phyloP scores from a whole-genome alignment of 768 basidiomycete genomes.

The Trametes cubensis region DNA sequence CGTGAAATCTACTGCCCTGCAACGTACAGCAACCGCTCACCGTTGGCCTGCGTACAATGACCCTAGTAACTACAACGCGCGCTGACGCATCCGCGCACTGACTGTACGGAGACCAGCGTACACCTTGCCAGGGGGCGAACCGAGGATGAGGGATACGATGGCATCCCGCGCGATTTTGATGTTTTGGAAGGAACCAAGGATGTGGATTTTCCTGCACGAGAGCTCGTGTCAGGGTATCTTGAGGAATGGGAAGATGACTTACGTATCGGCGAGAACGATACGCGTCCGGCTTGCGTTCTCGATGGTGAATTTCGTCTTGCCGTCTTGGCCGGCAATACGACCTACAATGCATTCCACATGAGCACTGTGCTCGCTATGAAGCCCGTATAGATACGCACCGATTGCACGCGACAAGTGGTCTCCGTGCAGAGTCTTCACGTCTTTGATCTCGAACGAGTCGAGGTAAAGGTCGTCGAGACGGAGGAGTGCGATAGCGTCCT shows the following conservation, averaged over 20 bases:
- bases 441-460: constrained; percentile 98
- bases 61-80: constrained; percentile 60
- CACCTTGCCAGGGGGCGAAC: constrained; percentile 93
- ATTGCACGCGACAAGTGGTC: constrained; percentile 99
- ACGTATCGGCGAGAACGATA: constrained; percentile 99
- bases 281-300: constrained; percentile 96
- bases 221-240: neutral
- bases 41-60: too few species aligned
- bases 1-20: constrained; percentile 2
- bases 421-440: constrained; percentile 96
- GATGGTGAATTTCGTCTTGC: constrained; percentile 98
- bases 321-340: constrained; percentile 98
- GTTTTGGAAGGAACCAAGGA: constrained; percentile 97
- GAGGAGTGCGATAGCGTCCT: constrained; percentile 96
- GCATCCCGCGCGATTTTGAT: constrained; percentile 98
- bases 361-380: too few species aligned
- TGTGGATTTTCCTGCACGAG: constrained; percentile 85
- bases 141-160: constrained; percentile 91
- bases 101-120: constrained; percentile 91
- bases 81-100: constrained; percentile 90
- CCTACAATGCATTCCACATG: constrained; percentile 60
- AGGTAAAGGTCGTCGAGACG: constrained; percentile 96
- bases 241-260: constrained; percentile 36
- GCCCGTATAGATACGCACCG: constrained; percentile 47
- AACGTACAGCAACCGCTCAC: constrained; percentile 4